These are phyloP conservation scores for Ormosia semicastrata DNA, from an alignment of 306 rosid genomes.

Conservation along the genomic window DNA sequence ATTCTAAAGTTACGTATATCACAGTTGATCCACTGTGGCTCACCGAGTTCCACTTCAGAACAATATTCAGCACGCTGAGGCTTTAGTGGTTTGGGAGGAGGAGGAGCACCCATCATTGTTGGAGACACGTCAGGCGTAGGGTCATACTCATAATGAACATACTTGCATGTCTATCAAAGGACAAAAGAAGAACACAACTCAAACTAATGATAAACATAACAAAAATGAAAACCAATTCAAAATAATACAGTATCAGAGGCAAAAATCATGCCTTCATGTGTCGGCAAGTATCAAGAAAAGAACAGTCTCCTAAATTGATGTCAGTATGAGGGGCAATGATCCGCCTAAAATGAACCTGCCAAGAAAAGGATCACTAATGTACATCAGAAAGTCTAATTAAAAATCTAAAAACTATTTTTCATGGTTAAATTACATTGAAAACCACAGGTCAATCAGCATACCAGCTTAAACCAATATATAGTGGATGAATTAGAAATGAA, in stretches of 20 bases:
- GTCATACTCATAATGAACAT: conserved; percentile 93
- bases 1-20: conserved; percentile 94
- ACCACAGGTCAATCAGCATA: not conserved
- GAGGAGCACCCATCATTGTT: conserved; percentile 60
- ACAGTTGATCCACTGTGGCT: conserved; percentile 97
- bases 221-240: not conserved
- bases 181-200: conserved; percentile 18
- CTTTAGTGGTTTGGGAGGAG: conserved; percentile 67
- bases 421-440: not conserved
- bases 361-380: conserved; percentile 22
- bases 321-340: conserved; percentile 97
- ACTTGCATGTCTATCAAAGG: conserved; percentile 82
- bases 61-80: conserved; percentile 97
- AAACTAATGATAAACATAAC: not conserved
- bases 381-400: not conserved
- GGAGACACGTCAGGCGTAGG: conserved; percentile 81
- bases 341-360: conserved; percentile 94
- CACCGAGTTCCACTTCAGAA: conserved; percentile 96
- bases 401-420: not conserved
- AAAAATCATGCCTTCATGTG: conserved; percentile 88
- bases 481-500: not conserved
- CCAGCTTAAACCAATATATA: conserved; percentile 5
- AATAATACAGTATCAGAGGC: not conserved
- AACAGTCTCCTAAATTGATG: conserved; percentile 93
- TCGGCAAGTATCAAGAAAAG: conserved; percentile 95